phyloP scores from a whole-genome alignment of 2,329 filamentous ascomycete species.

The Aspergillus sojae region DNA sequence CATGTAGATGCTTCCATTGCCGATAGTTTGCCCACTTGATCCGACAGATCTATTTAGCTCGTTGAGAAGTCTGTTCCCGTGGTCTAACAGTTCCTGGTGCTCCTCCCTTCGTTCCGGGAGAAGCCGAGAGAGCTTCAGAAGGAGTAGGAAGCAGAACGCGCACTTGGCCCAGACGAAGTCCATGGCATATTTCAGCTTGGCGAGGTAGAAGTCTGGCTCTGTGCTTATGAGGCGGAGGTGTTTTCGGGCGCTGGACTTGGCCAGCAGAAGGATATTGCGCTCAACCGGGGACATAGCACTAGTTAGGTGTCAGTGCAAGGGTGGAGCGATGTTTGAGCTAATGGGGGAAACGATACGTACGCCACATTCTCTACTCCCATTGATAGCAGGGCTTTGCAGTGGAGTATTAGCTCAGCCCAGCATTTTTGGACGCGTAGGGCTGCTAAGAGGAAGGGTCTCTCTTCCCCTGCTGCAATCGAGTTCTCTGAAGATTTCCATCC shows the following conservation, averaged over 20 bases:
- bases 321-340: background rate
- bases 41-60: slow-evolving; percentile 42
- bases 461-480: slow-evolving; percentile 31
- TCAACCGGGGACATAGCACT: slow-evolving; percentile 54
- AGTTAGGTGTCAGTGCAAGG: background rate
- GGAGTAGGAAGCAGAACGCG: slow-evolving; percentile 59
- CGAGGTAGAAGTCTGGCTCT: slow-evolving; percentile 52
- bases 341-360: slow-evolving; percentile 13
- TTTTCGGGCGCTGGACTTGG: slow-evolving; percentile 54
- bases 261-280: slow-evolving; percentile 51
- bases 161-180: slow-evolving; percentile 63
- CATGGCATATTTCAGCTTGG: slow-evolving; percentile 57
- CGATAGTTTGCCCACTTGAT: slow-evolving; percentile 35
- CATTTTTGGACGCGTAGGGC: slow-evolving; percentile 57
- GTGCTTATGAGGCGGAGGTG: slow-evolving; percentile 54
- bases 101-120: slow-evolving; percentile 46
- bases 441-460: slow-evolving; percentile 43
- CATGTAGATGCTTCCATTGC: slow-evolving; percentile 52
- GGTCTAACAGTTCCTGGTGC: slow-evolving; percentile 45
- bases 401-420: slow-evolving; percentile 57
- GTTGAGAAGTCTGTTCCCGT: slow-evolving; percentile 48
- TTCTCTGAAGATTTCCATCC: slow-evolving; percentile 21
- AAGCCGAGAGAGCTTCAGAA: slow-evolving; percentile 56
- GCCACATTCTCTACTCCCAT: slow-evolving; percentile 55
- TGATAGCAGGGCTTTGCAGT: slow-evolving; percentile 54